Base-by-base conservation (phyloP, 108 stramenopile genomes). In the Epipyxis sp. region DNA sequence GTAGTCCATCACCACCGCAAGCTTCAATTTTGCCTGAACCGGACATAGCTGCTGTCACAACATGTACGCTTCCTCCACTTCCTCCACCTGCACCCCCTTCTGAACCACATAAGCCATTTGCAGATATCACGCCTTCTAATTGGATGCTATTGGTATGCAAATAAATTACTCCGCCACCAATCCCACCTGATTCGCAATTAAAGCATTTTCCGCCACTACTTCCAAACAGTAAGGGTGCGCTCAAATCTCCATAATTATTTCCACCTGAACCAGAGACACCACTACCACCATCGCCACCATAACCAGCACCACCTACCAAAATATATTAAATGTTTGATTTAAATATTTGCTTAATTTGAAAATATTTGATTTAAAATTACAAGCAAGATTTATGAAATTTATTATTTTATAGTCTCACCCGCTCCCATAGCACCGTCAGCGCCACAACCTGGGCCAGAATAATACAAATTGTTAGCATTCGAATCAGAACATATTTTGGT, bases 21-120 rank as follows among this genome's bases (percentile, higher is more conserved):
- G 71, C 71, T 34, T 57, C 41, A 74, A 74, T 74, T 16, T 6
- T 27, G 34, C 71, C 71, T 10, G 3, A 43, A 74, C 71, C 71
- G 3, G 27, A 57, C 13, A 74, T 6, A 34, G 6, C 25, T 54
- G 40, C 32, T 37, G 34, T 6, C 3, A 46, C 6, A 35, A 74
- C 6, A 3, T 35, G 43, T 10, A 74, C 25, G 34, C 32, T 34
- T 34, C 71, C 71, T 30, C 71, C 71, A 13, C 41, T 43, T 74
- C 71, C 71, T 43, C 71, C 71, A 37, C 71, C 71, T 6, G 71
- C 42, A 30, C 71, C 71, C 27, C 41, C 37, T 35, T 42, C 71
- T 10, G 32, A 34, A 6, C 71, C 71, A 27, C 27, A 10, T 6
- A 3, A 16, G 27, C 71, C 71, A 57, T 74, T 42, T 6, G 71